phyloP scores from a whole-genome alignment of 495 filamentous ascomycete species.

The Podospora appendiculata region DNA sequence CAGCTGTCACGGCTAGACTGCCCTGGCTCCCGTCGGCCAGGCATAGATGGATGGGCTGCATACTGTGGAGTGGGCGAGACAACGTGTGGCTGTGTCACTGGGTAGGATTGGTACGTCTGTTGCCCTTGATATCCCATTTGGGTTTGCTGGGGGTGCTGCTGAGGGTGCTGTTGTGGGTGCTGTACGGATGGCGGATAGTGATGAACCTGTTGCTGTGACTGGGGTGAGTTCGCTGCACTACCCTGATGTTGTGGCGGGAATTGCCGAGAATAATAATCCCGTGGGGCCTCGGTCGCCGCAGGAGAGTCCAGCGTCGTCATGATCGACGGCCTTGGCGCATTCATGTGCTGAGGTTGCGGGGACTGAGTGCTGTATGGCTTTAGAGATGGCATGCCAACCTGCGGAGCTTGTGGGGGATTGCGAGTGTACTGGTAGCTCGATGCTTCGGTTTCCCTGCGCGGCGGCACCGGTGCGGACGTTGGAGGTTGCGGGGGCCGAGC shows the following conservation, averaged over 20 bases:
- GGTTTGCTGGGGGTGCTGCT: conserved; percentile 9
- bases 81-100: conserved; percentile 11
- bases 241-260: conserved; percentile 26
- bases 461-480: conserved; percentile 21
- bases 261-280: conserved; percentile 33
- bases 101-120: conserved; percentile 7
- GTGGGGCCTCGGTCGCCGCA: conserved; percentile 15
- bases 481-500: conserved; percentile 27
- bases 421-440: conserved; percentile 29
- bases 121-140: conserved; percentile 12
- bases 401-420: conserved; percentile 26
- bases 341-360: conserved; percentile 31
- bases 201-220: conserved; percentile 27
- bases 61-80: conserved; percentile 20
- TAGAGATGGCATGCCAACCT: conserved; percentile 37
- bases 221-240: conserved; percentile 29
- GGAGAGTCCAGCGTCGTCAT: conserved; percentile 23
- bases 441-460: conserved; percentile 29
- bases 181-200: conserved; percentile 31
- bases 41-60: conserved; percentile 15
- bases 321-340: conserved; percentile 25
- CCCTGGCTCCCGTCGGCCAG: conserved; percentile 9
- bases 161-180: conserved; percentile 13
- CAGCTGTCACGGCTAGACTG: conserved; percentile 11
- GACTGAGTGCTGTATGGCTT: conserved; percentile 39